These are phyloP conservation scores for Macrophomina pseudophaseolina DNA, from an alignment of 2,329 filamentous ascomycete species.

Conservation along the genomic window DNA sequence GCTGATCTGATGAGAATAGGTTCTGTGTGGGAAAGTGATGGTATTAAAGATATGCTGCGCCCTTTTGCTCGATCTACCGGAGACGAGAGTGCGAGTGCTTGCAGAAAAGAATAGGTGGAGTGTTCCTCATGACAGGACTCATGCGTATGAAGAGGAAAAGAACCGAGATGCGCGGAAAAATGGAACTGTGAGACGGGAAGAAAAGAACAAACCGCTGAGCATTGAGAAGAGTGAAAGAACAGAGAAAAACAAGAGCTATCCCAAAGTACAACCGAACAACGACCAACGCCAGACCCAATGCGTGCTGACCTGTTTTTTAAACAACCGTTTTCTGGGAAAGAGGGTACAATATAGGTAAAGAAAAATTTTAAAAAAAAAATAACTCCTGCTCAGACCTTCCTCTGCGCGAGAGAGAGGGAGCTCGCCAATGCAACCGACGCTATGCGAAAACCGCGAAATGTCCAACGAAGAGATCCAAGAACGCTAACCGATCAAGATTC, in stretches of 20 bases:
- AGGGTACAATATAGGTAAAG: neutral
- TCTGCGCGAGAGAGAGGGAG: neutral
- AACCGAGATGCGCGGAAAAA: neutral
- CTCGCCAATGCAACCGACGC: slow-evolving; percentile 16
- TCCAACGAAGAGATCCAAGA: neutral
- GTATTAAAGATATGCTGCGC: neutral
- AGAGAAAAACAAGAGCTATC: neutral
- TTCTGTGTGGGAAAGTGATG: slow-evolving; percentile 50
- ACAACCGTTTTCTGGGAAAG: neutral
- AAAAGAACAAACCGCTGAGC: neutral
- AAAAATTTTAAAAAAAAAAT: neutral
- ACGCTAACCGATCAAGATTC: neutral
- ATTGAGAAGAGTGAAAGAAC: neutral
- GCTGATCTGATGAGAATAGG: slow-evolving; percentile 12
- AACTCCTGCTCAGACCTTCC: slow-evolving; percentile 9
- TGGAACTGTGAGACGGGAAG: neutral
- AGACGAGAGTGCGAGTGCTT: neutral
- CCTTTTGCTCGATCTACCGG: neutral
- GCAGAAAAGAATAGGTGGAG: neutral
- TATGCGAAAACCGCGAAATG: slow-evolving; percentile 20
- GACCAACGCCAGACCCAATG: neutral
- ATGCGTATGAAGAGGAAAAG: neutral
- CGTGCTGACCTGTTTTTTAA: neutral
- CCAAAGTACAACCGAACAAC: neutral
- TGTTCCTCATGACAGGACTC: no score